Evolutionary conservation across 306 rosid species (phyloP).

Genomic region (Quillaja saponaria): DNA sequence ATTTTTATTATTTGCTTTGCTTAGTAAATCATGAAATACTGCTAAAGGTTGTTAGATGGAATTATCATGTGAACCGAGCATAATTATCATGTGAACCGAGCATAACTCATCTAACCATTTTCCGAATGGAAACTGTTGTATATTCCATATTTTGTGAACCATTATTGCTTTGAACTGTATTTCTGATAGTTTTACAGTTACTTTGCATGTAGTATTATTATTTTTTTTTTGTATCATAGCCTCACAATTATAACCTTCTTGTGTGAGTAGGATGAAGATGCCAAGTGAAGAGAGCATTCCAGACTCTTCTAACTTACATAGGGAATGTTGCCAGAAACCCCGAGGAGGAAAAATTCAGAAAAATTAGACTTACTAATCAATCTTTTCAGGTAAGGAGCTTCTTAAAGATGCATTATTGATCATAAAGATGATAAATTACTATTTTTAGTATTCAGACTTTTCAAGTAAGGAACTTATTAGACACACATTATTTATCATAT

Average conservation of each 20-base stretch:
- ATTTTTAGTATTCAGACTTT: slow-evolving; percentile 62
- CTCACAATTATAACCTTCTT: slow-evolving; percentile 16
- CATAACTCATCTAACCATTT: too few relatives aligned
- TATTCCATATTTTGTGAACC: too few relatives aligned
- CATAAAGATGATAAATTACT: too few relatives aligned
- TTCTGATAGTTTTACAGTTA: neutral
- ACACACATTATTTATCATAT: too few relatives aligned
- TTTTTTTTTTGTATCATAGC: neutral
- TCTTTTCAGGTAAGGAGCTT: slow-evolving; percentile 61
- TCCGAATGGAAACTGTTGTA: slow-evolving; percentile 14
- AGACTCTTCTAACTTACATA: slow-evolving; percentile 70
- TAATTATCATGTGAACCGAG: too few relatives aligned
- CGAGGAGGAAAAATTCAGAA: slow-evolving; percentile 77
- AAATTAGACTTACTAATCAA: slow-evolving; percentile 70
- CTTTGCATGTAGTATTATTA: neutral
- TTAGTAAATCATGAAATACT: neutral
- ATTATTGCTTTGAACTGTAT: neutral
- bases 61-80: too few relatives aligned
- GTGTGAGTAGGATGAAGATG: slow-evolving; percentile 65
- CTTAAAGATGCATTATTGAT: neutral
- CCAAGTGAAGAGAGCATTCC: slow-evolving; percentile 69
- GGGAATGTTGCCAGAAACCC: slow-evolving; percentile 84
- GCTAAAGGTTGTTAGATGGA: too few relatives aligned
- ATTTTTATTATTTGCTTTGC: too few relatives aligned
- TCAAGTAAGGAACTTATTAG: slow-evolving; percentile 55